Base-by-base conservation (phyloP, 805 yeast species). In the Metschnikowia chrysomelidarum region DNA sequence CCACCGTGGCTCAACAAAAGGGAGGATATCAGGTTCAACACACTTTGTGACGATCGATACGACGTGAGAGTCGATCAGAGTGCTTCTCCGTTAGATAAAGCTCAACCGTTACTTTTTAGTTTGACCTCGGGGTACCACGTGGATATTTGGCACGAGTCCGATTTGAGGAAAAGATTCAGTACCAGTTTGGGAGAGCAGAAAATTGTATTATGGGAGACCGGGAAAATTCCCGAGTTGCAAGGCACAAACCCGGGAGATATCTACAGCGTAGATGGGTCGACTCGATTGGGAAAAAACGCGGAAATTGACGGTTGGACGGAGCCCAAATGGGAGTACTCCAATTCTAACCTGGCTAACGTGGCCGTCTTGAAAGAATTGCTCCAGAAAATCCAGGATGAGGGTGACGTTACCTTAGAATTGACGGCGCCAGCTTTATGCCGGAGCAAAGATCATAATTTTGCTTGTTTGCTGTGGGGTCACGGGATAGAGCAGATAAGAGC, bases 391-490 rank as follows among this genome's bases (percentile, higher is more conserved):
- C 19, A 20, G 4, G 17, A 14, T 14, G n/a, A 23, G 28, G 21
- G 29, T 9, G 22, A 16, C 2, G n/a, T 4, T 3, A 20, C 12
- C 8, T 14, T 27, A 20, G 11, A 4, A 4, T 27, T 27, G 16
- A 11, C 10, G 12, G 16, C 19, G 4, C 7, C 21, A 11, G 33
- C 32, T 4, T 9, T 29, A 24, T 35, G 38, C 28, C 26, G 25
- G 10, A 13, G 16, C 5, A 13, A n/a, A 4, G 30, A 24, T 12
- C 16, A 4, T 11, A n/a, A n/a, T n/a, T n/a, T n/a, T n/a, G 38
- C 29, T 2, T 35, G 38, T 13, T 24, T 35, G 18, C 38, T 35
- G 38, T 35, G 38, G 38, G 15, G 26, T 1, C 34, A 34, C 7
- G 38, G 30, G 6, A 17, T 10, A 5, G 4, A n/a, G 3, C n/a